A percentile compares a stretch with the other conserved stretches of the same genome.
These are phyloP conservation scores for Vickermania ingenoplastis DNA, from an alignment of 208 protist species.

Conservation along the genomic window DNA sequence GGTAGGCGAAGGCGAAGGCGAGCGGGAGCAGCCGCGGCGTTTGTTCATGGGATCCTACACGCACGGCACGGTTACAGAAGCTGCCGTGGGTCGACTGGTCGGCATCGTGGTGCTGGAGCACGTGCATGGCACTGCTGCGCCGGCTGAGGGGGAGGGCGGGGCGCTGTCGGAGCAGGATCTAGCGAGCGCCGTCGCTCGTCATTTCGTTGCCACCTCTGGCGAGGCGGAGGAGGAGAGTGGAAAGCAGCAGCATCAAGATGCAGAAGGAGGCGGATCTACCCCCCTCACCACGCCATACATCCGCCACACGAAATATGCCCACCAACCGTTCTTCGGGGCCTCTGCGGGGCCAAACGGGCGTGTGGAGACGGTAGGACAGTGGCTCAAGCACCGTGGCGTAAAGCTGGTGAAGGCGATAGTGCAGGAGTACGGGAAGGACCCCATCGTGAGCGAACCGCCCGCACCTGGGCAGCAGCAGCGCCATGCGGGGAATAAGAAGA, in stretches of 20 bases:
- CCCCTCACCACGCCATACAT: neutral
- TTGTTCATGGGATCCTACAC: slow-evolving; percentile 71
- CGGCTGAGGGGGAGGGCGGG: slow-evolving; percentile 10
- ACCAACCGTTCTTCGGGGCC: slow-evolving; percentile 75
- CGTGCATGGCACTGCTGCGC: neutral
- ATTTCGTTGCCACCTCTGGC: slow-evolving; percentile 76
- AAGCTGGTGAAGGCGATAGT: slow-evolving; percentile 71
- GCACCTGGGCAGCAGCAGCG: slow-evolving; percentile 2
- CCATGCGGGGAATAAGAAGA: slow-evolving; percentile 5
- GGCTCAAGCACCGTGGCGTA: slow-evolving; percentile 68
- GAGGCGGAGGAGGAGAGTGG: neutral
- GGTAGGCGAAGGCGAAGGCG: too few relatives aligned
- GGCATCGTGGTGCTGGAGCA: slow-evolving; percentile 53
- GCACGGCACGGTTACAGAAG: slow-evolving; percentile 42
- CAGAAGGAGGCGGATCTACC: slow-evolving; percentile 28
- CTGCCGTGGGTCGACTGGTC: slow-evolving; percentile 63
- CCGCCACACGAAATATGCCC: slow-evolving; percentile 19
- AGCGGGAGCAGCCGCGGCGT: slow-evolving; percentile 35
- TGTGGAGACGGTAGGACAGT: slow-evolving; percentile 67
- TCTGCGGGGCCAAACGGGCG: slow-evolving; percentile 8
- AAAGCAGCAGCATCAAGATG: slow-evolving; percentile 2
- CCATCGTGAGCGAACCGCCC: slow-evolving; percentile 53
- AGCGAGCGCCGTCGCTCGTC: slow-evolving; percentile 50
- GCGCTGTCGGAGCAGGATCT: slow-evolving; percentile 24
- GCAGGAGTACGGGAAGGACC: slow-evolving; percentile 83